Conservation (phyloP, 306 rosid genomes). For the Biancaea sappan region DNA sequence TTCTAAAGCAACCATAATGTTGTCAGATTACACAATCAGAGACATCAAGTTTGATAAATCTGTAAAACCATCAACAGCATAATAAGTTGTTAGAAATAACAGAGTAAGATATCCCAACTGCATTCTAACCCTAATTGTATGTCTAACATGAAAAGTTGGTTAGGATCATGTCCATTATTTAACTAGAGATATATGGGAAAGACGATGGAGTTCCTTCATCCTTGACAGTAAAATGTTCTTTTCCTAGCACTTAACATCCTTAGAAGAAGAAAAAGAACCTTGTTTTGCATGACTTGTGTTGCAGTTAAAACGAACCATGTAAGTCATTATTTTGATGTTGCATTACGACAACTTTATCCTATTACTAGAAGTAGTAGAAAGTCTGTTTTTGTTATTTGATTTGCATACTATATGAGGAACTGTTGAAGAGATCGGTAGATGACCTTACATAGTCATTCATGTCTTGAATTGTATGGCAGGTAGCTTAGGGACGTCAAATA, state of each 20-base stretch:
- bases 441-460: conserved; percentile 9
- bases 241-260: background rate
- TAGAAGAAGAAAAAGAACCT: conserved; percentile 4
- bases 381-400: conserved; percentile 12
- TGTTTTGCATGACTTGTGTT: background rate
- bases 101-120: background rate
- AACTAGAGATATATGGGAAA: background rate
- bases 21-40: conserved; percentile 10
- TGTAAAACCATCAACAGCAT: background rate
- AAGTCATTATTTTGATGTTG: background rate
- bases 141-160: background rate
- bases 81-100: background rate
- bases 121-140: background rate
- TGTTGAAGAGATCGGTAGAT: background rate
- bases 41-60: background rate
- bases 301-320: background rate
- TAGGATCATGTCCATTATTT: background rate
- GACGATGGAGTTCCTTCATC: background rate
- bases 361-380: background rate
- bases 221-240: background rate
- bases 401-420: background rate
- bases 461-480: conserved; percentile 49
- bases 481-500: conserved; percentile 58
- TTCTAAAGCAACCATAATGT: background rate
- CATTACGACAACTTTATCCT: conserved; percentile 1